Conservation (phyloP, 352 stramenopile genomes). For the Phytopythium aichiense region DNA sequence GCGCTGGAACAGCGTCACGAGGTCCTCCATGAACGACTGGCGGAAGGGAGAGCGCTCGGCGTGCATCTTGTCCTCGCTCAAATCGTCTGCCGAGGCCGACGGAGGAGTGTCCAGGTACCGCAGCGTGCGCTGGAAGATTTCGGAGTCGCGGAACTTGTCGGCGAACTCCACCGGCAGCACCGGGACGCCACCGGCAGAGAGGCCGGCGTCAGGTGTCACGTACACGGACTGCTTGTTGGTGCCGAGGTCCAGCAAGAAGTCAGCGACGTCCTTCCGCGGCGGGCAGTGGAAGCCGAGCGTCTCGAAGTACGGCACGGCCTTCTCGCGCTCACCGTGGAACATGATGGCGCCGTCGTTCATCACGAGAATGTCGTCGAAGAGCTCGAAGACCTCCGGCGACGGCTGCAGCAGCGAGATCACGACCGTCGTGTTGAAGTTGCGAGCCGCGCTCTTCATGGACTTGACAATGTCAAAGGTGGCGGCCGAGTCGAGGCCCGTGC, state of each 20-base stretch:
- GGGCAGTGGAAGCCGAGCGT: constrained; percentile 41
- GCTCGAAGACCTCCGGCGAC: constrained; percentile 44
- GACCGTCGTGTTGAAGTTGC: constrained; percentile 42
- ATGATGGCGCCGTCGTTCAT: constrained; percentile 49
- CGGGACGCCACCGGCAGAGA: constrained; percentile 9
- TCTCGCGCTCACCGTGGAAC: constrained; percentile 41
- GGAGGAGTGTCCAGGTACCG: constrained; percentile 24
- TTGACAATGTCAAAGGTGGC: constrained; percentile 77
- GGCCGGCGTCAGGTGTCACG: constrained; percentile 6
- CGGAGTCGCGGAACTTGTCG: constrained; percentile 33
- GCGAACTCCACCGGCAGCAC: constrained; percentile 39
- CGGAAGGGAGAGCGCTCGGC: constrained; percentile 29
- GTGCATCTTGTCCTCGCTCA: constrained; percentile 28
- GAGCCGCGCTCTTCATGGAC: constrained; percentile 47
- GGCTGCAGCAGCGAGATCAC: constrained; percentile 42
- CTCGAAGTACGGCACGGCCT: constrained; percentile 48
- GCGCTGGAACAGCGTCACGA: constrained; percentile 36
- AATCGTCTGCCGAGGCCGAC: not conserved
- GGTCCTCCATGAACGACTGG: constrained; percentile 39
- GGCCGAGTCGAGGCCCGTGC: constrained; percentile 36
- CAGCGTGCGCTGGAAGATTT: constrained; percentile 44
- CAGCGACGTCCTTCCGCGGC: constrained; percentile 21
- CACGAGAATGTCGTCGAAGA: constrained; percentile 54
- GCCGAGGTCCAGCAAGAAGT: constrained; percentile 31
- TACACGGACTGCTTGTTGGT: constrained; percentile 24